Conservation (phyloP, 805 yeast genomes). For the Yamadazyma olivae region DNA sequence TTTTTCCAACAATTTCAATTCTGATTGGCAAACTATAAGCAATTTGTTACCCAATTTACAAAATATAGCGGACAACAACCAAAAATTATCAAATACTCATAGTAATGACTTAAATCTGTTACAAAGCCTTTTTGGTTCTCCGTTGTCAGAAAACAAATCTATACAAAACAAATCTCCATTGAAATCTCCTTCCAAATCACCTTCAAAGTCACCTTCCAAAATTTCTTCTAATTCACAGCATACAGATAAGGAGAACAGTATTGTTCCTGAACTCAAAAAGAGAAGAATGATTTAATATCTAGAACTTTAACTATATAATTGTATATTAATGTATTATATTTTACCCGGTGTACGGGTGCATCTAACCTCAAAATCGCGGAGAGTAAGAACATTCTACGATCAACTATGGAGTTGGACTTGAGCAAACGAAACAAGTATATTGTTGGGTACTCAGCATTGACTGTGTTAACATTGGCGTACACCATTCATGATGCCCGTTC, state of each 20-base stretch:
- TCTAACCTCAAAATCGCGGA: too few species aligned
- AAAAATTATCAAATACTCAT: background rate
- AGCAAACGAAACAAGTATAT: constrained; percentile 14
- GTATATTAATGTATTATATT: constrained; percentile 3
- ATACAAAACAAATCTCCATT: background rate
- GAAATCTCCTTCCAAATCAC: constrained; percentile 2
- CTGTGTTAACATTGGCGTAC: constrained; percentile 18
- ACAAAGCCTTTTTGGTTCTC: background rate
- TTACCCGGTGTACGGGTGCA: too few species aligned
- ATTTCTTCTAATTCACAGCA: background rate
- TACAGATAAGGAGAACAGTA: constrained; percentile 9
- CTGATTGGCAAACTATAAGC: background rate
- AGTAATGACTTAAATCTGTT: constrained; percentile 1
- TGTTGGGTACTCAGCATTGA: constrained; percentile 17
- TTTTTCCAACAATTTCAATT: constrained; percentile 1
- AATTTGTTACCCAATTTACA: background rate
- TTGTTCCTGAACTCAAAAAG: constrained; percentile 11
- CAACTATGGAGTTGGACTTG: constrained; percentile 2
- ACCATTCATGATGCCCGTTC: constrained; percentile 20
- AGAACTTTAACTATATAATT: background rate
- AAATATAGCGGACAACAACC: background rate
- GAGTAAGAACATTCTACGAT: background rate
- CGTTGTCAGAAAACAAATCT: background rate
- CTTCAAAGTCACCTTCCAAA: constrained; percentile 6
- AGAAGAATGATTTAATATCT: constrained; percentile 10